Percentiles rank a stretch among this genome's conserved stretches.
phyloP scores from a whole-genome alignment of 352 stramenopile species.

The Phytophthora palmivora region DNA sequence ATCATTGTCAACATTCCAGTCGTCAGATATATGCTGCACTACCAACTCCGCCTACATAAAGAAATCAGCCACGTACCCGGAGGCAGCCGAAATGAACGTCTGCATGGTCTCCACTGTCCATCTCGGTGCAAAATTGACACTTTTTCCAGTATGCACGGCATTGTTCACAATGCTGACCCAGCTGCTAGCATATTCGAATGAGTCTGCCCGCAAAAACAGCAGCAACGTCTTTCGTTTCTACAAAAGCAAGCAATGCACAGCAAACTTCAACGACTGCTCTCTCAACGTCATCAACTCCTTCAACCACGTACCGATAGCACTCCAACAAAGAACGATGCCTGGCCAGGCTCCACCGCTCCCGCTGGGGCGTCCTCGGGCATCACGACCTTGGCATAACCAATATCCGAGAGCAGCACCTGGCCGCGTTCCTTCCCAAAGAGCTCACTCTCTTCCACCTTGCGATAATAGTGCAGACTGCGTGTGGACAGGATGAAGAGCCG shows the following conservation, averaged over 20 bases:
- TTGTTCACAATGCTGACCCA: slow-evolving; percentile 88
- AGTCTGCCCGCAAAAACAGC: slow-evolving; percentile 83
- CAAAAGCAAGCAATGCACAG: not conserved
- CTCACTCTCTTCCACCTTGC: slow-evolving; percentile 81
- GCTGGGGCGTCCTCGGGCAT: slow-evolving; percentile 77
- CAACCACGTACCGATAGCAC: slow-evolving; percentile 68
- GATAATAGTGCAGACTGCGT: slow-evolving; percentile 85
- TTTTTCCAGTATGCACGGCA: slow-evolving; percentile 74
- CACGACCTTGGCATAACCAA: slow-evolving; percentile 81
- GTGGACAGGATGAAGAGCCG: slow-evolving; percentile 86
- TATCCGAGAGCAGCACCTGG: slow-evolving; percentile 74
- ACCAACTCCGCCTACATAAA: not conserved
- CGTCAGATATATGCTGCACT: not conserved
- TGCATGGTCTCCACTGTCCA: slow-evolving; percentile 82
- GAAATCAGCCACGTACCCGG: slow-evolving; percentile 44
- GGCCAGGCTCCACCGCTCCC: slow-evolving; percentile 67
- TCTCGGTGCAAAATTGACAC: slow-evolving; percentile 61
- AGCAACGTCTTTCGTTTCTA: slow-evolving; percentile 83
- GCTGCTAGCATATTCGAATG: slow-evolving; percentile 64
- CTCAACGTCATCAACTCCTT: not conserved
- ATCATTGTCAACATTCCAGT: not conserved
- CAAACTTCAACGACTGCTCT: slow-evolving; percentile 6
- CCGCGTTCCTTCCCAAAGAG: slow-evolving; percentile 87
- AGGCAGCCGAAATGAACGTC: slow-evolving; percentile 73
- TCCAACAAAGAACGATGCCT: slow-evolving; percentile 67